Conservation (phyloP, 441 rosid genomes). For the Erodium moschatum region DNA sequence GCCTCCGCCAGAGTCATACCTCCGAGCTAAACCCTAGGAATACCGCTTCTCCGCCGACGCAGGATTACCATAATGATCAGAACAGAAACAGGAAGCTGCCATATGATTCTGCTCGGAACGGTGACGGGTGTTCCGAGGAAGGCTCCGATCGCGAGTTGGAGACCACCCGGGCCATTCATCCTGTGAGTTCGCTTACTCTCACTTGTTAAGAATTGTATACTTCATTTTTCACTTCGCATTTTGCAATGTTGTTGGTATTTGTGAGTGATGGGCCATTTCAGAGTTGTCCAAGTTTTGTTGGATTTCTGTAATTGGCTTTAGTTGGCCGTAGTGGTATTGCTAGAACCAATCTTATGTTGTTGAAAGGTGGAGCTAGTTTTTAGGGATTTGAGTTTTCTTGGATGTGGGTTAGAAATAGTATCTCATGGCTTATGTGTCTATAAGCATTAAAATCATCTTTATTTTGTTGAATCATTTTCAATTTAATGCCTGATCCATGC, state of each 20-base stretch:
- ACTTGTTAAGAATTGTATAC: background rate
- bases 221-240: background rate
- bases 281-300: background rate
- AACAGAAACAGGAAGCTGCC: constrained; percentile 13
- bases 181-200: constrained; percentile 22
- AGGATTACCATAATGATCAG: constrained; percentile 7
- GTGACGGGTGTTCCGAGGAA: constrained; percentile 23
- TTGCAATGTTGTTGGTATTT: background rate
- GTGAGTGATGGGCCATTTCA: too few relatives aligned
- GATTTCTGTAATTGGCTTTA: background rate
- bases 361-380: background rate
- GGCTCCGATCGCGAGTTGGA: constrained; percentile 38
- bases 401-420: too few relatives aligned
- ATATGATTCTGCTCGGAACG: background rate
- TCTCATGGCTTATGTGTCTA: background rate
- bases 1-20: constrained; percentile 25
- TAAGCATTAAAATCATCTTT: background rate
- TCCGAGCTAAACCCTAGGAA: constrained; percentile 23
- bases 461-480: background rate
- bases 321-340: background rate
- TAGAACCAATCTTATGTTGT: background rate
- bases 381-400: too few relatives aligned
- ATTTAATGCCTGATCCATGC: background rate
- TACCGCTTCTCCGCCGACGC: constrained; percentile 21
- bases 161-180: constrained; percentile 12